These are phyloP conservation scores for Puccinia brachypodii DNA, from an alignment of 1,284 basidiomycete genomes.

Conservation along the genomic window DNA sequence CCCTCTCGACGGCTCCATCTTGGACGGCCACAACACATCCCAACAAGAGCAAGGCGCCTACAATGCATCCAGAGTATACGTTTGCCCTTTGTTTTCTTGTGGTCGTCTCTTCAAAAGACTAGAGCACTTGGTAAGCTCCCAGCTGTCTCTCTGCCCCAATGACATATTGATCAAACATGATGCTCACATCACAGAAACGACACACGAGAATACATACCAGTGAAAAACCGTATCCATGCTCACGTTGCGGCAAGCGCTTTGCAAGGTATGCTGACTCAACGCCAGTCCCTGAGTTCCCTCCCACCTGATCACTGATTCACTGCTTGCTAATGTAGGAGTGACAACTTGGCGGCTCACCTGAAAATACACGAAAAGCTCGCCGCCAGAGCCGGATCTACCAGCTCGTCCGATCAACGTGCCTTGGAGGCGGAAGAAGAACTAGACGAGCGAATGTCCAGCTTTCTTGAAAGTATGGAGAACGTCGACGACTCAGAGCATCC, in stretches of 20 bases:
- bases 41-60: conserved; percentile 51
- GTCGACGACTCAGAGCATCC: conserved; percentile 40
- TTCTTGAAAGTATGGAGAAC: conserved; percentile 42
- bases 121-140: conserved; percentile 68
- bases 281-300: not conserved
- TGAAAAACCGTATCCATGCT: conserved; percentile 76
- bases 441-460: conserved; percentile 33
- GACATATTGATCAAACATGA: not conserved
- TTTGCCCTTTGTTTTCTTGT: conserved; percentile 76
- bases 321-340: conserved; percentile 62
- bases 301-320: not conserved
- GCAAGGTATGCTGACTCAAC: conserved; percentile 20
- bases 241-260: conserved; percentile 72
- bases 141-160: not conserved
- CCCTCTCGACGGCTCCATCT: conserved; percentile 17
- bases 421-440: conserved; percentile 46
- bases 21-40: not conserved
- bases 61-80: conserved; percentile 65
- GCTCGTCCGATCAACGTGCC: conserved; percentile 45
- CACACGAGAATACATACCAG: conserved; percentile 85
- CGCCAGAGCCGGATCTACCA: conserved; percentile 48
- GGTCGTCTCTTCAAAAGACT: conserved; percentile 79
- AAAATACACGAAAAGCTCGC: conserved; percentile 66
- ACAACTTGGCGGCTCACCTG: conserved; percentile 78
- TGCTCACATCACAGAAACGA: conserved; percentile 60